Conservation (phyloP, 164 flowering plant genomes). For the Magnolia officinalis region DNA sequence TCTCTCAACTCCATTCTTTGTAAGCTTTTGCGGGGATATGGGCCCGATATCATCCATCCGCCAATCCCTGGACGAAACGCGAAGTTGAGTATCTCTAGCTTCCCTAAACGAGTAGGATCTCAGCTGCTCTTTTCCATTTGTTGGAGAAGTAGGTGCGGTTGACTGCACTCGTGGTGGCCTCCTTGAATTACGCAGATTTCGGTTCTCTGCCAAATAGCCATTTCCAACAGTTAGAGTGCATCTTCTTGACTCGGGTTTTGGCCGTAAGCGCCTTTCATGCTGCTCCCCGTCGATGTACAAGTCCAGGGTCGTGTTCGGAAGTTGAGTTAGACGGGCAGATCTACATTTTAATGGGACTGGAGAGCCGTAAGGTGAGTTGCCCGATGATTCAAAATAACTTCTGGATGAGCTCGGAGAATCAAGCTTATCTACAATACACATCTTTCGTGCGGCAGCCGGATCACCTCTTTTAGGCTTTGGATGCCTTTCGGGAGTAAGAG, state of each 20-base stretch:
- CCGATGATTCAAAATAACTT: conserved; percentile 37
- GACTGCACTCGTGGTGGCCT: conserved; percentile 63
- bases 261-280: conserved; percentile 30
- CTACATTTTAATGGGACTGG: conserved; percentile 23
- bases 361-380: conserved; percentile 51
- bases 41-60: conserved; percentile 39
- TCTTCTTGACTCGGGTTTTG: conserved; percentile 29
- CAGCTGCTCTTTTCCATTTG: conserved; percentile 34
- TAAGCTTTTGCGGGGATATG: conserved; percentile 64
- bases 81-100: conserved; percentile 26
- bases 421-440: conserved; percentile 26
- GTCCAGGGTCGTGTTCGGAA: conserved; percentile 58
- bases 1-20: conserved; percentile 76
- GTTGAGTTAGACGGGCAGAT: conserved; percentile 31
- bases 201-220: conserved; percentile 17
- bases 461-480: conserved; percentile 26
- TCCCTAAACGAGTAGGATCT: conserved; percentile 65
- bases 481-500: conserved; percentile 55
- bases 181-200: conserved; percentile 8
- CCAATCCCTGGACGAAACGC: conserved; percentile 41
- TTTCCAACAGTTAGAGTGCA: conserved; percentile 26
- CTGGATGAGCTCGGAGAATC: conserved; percentile 33
- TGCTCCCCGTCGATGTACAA: conserved; percentile 94
- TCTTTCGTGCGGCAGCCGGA: conserved; percentile 14
- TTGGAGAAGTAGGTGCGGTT: conserved; percentile 56